Evolutionary conservation across 106 monocot species (phyloP), one percentile per base, ranked within the genome.

Genomic region (Dioscorea zingiberensis): DNA sequence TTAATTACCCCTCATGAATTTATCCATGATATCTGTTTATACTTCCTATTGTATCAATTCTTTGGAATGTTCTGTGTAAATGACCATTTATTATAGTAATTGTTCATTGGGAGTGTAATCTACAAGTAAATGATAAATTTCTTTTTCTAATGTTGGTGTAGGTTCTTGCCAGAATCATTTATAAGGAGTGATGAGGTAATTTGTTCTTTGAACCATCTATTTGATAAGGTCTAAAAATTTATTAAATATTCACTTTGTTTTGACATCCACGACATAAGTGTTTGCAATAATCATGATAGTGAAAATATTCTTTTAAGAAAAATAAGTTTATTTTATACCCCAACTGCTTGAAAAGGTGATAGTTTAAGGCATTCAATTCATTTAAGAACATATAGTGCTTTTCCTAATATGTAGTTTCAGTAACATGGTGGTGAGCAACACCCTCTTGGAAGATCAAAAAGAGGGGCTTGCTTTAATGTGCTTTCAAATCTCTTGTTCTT

Each of bases 101-200:
- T n/a, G 28, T 38, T 38, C 10, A 10, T 38, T 6, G 10, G 10
- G 38, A 38, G 38, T 38, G 0, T 38, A 38, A 38, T 1, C 4
- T 38, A 38, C 6, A 38, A 10, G 38, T 38, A 44, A 69, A 14
- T 27, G 48, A 25, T 49, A 58, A 54, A 65, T 70, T 22, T 24
- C 49, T 69, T 22, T 28, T 55, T 56, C 19, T 67, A 59, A 15
- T 75, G 57, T 23, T 55, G 59, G 49, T 75, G 69, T 65, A 80
- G 80, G 64, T 75, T 45, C 29, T 48, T 80, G 58, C 70, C 65
- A 23, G 75, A 80, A 66, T 80, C 70, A 21, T 53, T 54, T 54
- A 8, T 80, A 7, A 66, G 80, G 48, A 71, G 27, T 60, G 65
- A 75, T 47, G 70, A 80, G 38, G 80, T 80, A 64, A 65, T 51